Base-by-base conservation (phyloP, 257 asterid genomes). In the Capsicum chinense region DNA sequence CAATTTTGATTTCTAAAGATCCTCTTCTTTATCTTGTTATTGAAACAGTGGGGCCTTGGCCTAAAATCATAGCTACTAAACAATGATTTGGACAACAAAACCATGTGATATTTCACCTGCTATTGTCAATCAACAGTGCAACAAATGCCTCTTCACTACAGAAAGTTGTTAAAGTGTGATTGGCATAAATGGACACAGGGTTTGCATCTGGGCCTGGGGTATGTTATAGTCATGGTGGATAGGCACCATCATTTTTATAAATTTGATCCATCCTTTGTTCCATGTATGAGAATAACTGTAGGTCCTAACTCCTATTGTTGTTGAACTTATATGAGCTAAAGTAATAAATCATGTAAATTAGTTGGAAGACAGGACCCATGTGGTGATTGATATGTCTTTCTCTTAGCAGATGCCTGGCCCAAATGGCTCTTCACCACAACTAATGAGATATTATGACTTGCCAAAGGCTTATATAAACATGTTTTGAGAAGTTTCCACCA, bases 401-500 rank as follows among this genome's bases (percentile, higher is more conserved):
- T 52, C 48, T 33, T 26, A 7, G 50, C 15, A 1, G 63, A 52
- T 52, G 21, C 47, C 48, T 47, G 7, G 26, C 62, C 60, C 81
- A 76, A 76, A 76, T 76, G 48, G 63, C 63, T 76, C 80, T 48
- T 73, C 60, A 48, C 44, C 80, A 73, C 80, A 50, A 48, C 0
- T 74, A 44, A 48, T 9, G 60, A 74, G 19, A 12, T 74, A 48
- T 74, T 74, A 5, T 10, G 60, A 7, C 60, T 74, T 48, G 6
- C 44, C 11, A 0, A 10, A n/a, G 6, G 35, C 44, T 48, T 48
- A 74, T 48, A 74, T 48, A 74, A 19, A 50, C 80, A 50, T 50
- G 13, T 50, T 48, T 12, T n/a, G 42, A 50, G 80, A 50, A 50
- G 80, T 47, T 6, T 9, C 12, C 60, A 11, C 79, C 39, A 73